These are phyloP conservation scores for Beverwykella pulmonaria DNA, from an alignment of 495 filamentous ascomycete genomes.

Conservation along the genomic window DNA sequence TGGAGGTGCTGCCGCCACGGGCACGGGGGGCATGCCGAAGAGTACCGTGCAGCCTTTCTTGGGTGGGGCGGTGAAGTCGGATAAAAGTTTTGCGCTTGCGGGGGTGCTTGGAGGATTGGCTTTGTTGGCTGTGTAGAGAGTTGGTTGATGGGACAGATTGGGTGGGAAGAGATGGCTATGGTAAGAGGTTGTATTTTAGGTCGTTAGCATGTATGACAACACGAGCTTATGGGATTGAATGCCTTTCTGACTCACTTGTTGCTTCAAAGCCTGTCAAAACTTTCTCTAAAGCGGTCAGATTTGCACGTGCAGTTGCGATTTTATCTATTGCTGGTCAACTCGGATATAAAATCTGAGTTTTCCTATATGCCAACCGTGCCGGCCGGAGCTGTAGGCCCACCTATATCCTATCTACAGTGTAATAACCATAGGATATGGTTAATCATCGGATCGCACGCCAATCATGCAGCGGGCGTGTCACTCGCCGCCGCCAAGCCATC, in stretches of 20 bases:
- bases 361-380: no score
- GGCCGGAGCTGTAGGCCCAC: no score
- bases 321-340: no score
- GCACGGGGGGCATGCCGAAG: slow-evolving; percentile 18
- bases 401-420: no score
- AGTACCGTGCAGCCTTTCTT: slow-evolving; percentile 26
- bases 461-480: no score
- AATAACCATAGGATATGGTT: no score
- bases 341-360: no score
- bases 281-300: no score
- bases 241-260: neutral
- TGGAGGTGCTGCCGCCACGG: slow-evolving; percentile 17
- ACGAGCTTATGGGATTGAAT: neutral
- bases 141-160: neutral
- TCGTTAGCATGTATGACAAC: neutral
- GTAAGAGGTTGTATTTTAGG: neutral
- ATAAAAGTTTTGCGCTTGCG: neutral
- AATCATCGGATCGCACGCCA: no score
- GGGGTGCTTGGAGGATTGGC: slow-evolving; percentile 19
- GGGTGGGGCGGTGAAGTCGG: slow-evolving; percentile 13
- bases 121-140: slow-evolving; percentile 3
- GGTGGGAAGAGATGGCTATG: neutral
- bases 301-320: no score
- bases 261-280: no score
- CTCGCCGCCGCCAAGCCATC: no score